Evolutionary conservation across 2,329 filamentous ascomycete species (phyloP).

Genomic region (Pestalotiopsis sp.): DNA sequence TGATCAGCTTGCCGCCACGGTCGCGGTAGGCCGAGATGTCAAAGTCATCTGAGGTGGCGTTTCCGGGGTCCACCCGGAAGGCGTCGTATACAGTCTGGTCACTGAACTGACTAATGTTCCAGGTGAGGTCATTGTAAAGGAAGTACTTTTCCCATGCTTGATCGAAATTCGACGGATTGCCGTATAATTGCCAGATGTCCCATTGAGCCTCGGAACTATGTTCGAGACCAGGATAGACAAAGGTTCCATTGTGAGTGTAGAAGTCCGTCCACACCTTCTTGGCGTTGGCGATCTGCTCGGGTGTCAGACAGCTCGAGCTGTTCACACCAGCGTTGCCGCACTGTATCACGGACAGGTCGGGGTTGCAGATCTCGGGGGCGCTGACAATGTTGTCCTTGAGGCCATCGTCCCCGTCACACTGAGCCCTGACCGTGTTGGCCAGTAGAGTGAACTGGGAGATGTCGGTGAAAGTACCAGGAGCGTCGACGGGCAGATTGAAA

Average conservation of each 20-base stretch:
- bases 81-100: constrained; percentile 27
- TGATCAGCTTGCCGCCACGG: constrained; percentile 30
- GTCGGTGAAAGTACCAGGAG: constrained; percentile 40
- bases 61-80: constrained; percentile 23
- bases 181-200: constrained; percentile 27
- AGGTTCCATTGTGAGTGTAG: constrained; percentile 22
- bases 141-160: constrained; percentile 27
- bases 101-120: constrained; percentile 30
- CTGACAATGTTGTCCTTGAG: constrained; percentile 44
- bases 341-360: constrained; percentile 21
- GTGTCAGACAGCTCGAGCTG: constrained; percentile 36
- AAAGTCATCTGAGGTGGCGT: constrained; percentile 30
- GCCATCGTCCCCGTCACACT: constrained; percentile 47
- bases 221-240: constrained; percentile 39
- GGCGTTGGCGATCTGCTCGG: constrained; percentile 37
- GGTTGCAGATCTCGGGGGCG: constrained; percentile 37
- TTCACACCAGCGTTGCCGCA: constrained; percentile 6
- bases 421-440: constrained; percentile 38
- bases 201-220: constrained; percentile 43
- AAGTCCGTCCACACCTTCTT: constrained; percentile 30
- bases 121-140: constrained; percentile 21
- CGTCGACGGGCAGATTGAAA: constrained; percentile 45
- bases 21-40: constrained; percentile 29
- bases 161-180: constrained; percentile 25
- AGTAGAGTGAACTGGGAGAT: constrained; percentile 42